These are phyloP conservation scores for Cercospora canescens DNA, from an alignment of 2,329 filamentous ascomycete genomes.

Conservation along the genomic window DNA sequence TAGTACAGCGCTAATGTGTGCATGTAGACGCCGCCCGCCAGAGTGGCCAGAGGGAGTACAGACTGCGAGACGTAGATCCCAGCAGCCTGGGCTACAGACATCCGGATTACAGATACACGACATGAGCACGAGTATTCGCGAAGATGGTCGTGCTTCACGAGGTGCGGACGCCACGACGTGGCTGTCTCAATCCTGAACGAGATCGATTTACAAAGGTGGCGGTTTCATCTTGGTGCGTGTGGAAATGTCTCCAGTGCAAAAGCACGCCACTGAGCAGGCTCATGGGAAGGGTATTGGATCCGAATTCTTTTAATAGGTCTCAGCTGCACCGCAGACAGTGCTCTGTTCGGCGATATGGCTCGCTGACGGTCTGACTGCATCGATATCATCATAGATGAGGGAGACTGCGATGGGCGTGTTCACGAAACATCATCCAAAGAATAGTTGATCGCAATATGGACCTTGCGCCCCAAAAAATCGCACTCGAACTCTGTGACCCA, in stretches of 20 bases:
- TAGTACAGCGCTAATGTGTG: background rate
- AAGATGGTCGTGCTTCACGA: background rate
- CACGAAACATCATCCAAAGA: background rate
- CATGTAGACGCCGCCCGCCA: slow-evolving; percentile 33
- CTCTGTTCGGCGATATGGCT: background rate
- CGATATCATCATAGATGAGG: background rate
- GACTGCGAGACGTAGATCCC: slow-evolving; percentile 34
- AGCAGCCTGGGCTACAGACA: slow-evolving; percentile 43
- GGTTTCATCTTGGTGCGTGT: background rate
- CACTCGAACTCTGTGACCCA: background rate
- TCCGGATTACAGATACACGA: slow-evolving; percentile 43
- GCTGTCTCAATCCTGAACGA: background rate
- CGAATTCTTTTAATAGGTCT: background rate
- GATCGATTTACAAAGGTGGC: background rate
- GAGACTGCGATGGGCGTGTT: background rate
- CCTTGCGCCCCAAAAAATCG: background rate
- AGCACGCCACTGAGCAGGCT: background rate
- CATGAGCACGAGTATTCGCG: slow-evolving; percentile 8
- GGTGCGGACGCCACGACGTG: background rate
- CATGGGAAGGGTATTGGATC: background rate
- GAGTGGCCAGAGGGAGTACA: slow-evolving; percentile 40
- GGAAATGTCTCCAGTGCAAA: background rate
- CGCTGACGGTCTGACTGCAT: background rate
- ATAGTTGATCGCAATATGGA: background rate
- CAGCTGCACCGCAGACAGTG: background rate